Base-by-base conservation (phyloP, 2,329 filamentous ascomycete species). In the Pseudocercospora pini-densiflorae region DNA sequence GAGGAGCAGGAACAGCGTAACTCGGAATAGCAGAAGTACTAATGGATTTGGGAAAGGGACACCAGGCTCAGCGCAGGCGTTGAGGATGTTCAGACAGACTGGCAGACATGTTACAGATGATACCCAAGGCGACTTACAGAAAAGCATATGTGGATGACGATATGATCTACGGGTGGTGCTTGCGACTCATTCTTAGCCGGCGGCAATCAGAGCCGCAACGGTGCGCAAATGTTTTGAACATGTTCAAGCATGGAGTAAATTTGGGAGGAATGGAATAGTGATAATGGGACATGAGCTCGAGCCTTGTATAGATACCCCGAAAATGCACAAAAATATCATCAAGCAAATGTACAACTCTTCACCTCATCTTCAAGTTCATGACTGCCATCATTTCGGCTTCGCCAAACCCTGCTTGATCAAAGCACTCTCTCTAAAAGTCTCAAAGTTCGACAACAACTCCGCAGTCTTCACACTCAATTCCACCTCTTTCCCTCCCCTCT, bases 371-470 rank as follows among this genome's bases (percentile, higher is more conserved):
- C n/a, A n/a, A n/a, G n/a, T n/a, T n/a, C n/a, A n/a, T n/a, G n/a
- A n/a, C 27, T 10, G 3, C 16, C 19, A 21, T 53, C 14, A 57
- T 8, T 57, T 8, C 53, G 24, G 24, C 23, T 57, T 57, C 43
- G 43, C 43, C 55, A 59, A 59, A 5, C 55, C 31, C 29, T 59
- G 27, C 29, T 36, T 59, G 9, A 59, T 12, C 1, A 40, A 5
- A 19, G 55, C 29, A 59, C 55, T 59, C 31, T 59, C 55, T n/a
- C 31, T 36, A 23, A 59, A 59, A 9, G 16, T 43, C 55, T 59
- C 31, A 43, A 36, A 59, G 21, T 36, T 31, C 14, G n/a, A 14
- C 31, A 59, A 9, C 55, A 43, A 23, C n/a, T 23, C n/a, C 19
- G 55, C 55, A n/a, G 29, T 59, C 31, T 59, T 43, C 5, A 23